Evolutionary conservation across 805 yeast genomes (phyloP).

Genomic region (Nakazawaea ishiwadae): DNA sequence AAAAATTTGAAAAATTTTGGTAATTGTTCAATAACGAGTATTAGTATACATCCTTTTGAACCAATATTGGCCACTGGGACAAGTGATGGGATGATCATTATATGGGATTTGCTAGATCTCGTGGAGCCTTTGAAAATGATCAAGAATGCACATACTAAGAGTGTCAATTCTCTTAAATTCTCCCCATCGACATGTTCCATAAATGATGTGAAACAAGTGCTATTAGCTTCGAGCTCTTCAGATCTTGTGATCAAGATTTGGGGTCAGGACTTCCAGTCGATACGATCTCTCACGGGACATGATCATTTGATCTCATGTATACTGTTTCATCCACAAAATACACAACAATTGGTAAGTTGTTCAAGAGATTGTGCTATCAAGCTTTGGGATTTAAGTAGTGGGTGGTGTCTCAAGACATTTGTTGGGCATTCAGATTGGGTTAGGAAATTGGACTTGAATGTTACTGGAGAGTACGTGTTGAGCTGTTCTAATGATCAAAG

Average conservation of each 20-base stretch:
- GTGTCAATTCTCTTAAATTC: constrained; percentile 55
- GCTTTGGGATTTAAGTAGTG: constrained; percentile 64
- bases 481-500: constrained; percentile 81
- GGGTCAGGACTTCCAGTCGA: constrained; percentile 55
- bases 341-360: constrained; percentile 49
- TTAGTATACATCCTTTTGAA: constrained; percentile 71
- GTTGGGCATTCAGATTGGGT: constrained; percentile 91
- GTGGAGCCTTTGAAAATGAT: constrained; percentile 58
- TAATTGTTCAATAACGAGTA: constrained; percentile 52
- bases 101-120: constrained; percentile 66
- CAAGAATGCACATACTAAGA: constrained; percentile 68
- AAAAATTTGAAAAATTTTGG: constrained; percentile 45
- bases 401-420: constrained; percentile 62
- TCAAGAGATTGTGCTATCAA: constrained; percentile 61
- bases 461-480: constrained; percentile 51
- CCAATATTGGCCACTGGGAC: constrained; percentile 63
- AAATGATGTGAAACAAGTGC: constrained; percentile 17
- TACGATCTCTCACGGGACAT: constrained; percentile 74
- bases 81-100: constrained; percentile 64
- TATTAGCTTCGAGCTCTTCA: constrained; percentile 46
- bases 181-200: constrained; percentile 33
- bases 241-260: constrained; percentile 64
- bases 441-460: constrained; percentile 49
- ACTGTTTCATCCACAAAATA: constrained; percentile 42
- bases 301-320: constrained; percentile 78